phyloP scores from a whole-genome alignment of 2,329 filamentous ascomycete genomes.

The Trichoderma sp. region DNA sequence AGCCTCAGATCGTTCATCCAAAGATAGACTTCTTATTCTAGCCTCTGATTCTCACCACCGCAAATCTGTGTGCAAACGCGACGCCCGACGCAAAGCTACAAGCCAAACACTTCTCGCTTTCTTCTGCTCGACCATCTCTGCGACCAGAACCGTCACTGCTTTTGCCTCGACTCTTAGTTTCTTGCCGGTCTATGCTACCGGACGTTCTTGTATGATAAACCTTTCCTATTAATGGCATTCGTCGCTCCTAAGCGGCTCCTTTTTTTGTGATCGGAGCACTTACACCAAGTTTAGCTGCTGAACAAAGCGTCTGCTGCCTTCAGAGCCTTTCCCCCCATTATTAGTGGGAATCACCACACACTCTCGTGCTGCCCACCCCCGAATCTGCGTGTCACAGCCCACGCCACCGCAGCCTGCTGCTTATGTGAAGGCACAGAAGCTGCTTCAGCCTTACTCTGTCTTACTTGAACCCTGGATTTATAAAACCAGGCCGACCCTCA shows the following conservation, averaged over 20 bases:
- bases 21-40: constrained; percentile 19
- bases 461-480: constrained; percentile 6
- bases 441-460: constrained; percentile 19
- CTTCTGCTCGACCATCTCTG: background rate
- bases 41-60: background rate
- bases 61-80: background rate
- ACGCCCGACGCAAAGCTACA: background rate
- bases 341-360: constrained; percentile 6
- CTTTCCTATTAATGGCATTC: background rate
- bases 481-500: constrained; percentile 8
- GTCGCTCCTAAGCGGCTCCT: background rate
- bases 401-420: constrained; percentile 15
- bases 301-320: constrained; percentile 1
- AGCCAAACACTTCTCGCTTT: background rate
- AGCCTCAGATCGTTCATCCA: constrained; percentile 20
- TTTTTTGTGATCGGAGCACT: background rate
- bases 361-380: constrained; percentile 11
- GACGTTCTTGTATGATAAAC: background rate
- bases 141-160: background rate
- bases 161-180: background rate
- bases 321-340: background rate
- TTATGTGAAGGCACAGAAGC: constrained; percentile 16
- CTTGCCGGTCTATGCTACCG: background rate
- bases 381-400: constrained; percentile 16
- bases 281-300: constrained; percentile 2